Evolutionary conservation across 2,329 filamentous ascomycete species (phyloP), one percentile per base, ranked within the genome.

Genomic region (Monosporascus sp.): DNA sequence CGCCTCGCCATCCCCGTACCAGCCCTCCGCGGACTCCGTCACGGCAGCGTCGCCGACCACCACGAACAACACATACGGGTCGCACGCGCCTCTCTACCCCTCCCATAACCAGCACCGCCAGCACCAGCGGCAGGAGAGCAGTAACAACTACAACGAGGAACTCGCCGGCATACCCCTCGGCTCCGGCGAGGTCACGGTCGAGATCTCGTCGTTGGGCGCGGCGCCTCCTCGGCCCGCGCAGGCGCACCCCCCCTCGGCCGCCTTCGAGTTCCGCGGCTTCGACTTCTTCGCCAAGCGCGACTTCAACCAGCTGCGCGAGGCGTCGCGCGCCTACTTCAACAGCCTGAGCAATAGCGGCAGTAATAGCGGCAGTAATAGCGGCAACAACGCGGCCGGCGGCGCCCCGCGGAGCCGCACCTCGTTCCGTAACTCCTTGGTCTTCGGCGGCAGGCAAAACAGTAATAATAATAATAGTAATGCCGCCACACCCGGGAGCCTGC

Each of bases 211-310:
- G 11, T 1, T 3, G 31, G 31, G 9, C 31, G 31, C 49, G 27
- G 34, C 22, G 22, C 25, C 50, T 34, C 34, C 24, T 25, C 5
- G 51, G 11, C 56, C 31, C 17, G 7, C 24, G 6, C 46, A 25
- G 24, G 6, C 24, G 6, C 39, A 36, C 9, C 39, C 17, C 25
- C 38, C 27, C 18, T 37, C n/a, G 59, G n/a, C 48, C 59, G 4
- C 52, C 6, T 58, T 62, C 50, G 64, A 67, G 54, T 65, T 67
- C 47, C 65, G 65, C 44, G 65, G 64, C 18, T 67, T 65, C 37
- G 62, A 66, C 24, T 67, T 64, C 59, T 66, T 67, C 42, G 56
- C 64, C 17, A 62, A 65, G 53, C 61, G 63, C 47, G 65, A 66
- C 41, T 62, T 63, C 45, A 67, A 65, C 44, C 60, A 65, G 25